A percentile compares a stretch with the other conserved stretches of the same genome.
These are phyloP conservation scores for Zelopaecilomyces penicillatus DNA, from an alignment of 2,329 filamentous ascomycete species.

Conservation along the genomic window DNA sequence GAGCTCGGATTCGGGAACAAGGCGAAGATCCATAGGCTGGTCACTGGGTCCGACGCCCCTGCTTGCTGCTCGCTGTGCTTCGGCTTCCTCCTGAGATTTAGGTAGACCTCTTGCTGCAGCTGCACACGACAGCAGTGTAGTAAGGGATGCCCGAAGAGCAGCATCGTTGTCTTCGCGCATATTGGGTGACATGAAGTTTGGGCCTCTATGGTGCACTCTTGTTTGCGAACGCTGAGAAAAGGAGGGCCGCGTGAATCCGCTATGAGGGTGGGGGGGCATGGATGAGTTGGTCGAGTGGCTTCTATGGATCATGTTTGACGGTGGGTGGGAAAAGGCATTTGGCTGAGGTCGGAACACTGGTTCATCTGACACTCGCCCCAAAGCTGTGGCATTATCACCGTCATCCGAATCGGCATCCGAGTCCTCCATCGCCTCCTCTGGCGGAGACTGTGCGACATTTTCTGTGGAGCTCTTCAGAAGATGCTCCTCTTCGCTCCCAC, in stretches of 20 bases:
- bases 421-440: slow-evolving; percentile 32
- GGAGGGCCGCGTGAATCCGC: slow-evolving; percentile 42
- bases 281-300: slow-evolving; percentile 42
- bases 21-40: slow-evolving; percentile 49
- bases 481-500: slow-evolving; percentile 78
- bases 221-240: slow-evolving; percentile 40
- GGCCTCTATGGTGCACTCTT: slow-evolving; percentile 35
- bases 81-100: slow-evolving; percentile 49
- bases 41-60: slow-evolving; percentile 36
- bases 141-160: slow-evolving; percentile 84
- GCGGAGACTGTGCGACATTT: slow-evolving; percentile 30
- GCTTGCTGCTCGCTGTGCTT: slow-evolving; percentile 24
- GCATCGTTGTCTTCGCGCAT: slow-evolving; percentile 87
- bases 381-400: slow-evolving; percentile 74
- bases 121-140: slow-evolving; percentile 88
- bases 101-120: slow-evolving; percentile 77
- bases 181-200: slow-evolving; percentile 63
- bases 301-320: slow-evolving; percentile 40
- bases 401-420: slow-evolving; percentile 43
- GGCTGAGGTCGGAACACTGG: slow-evolving; percentile 73
- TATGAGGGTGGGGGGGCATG: slow-evolving; percentile 40
- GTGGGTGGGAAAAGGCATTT: slow-evolving; percentile 85
- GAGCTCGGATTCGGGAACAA: slow-evolving; percentile 54
- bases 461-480: slow-evolving; percentile 52
- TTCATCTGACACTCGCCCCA: slow-evolving; percentile 52